Percentiles rank a stretch among this genome's conserved stretches.
These are phyloP conservation scores for Epicoccum sorghinum DNA, from an alignment of 2,329 filamentous ascomycete species.

Conservation along the genomic window DNA sequence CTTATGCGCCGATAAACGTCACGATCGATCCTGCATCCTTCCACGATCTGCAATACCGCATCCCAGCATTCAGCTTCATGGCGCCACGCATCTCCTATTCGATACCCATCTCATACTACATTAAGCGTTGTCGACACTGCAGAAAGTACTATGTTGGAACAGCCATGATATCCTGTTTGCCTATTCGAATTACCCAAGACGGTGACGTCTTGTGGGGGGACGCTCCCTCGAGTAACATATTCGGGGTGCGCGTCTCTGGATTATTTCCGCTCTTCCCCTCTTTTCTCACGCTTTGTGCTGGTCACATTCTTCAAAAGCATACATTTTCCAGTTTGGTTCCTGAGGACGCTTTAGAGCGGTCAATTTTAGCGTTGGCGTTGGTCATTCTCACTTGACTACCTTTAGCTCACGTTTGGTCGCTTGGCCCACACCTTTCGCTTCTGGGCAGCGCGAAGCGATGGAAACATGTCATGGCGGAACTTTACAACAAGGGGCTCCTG, in stretches of 20 bases:
- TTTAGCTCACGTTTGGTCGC: constrained; percentile 5
- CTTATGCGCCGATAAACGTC: constrained; percentile 39
- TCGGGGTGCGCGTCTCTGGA: constrained; percentile 11
- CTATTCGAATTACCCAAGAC: constrained; percentile 9
- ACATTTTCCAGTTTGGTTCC: constrained; percentile 5
- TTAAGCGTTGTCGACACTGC: constrained; percentile 16
- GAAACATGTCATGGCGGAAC: constrained; percentile 1
- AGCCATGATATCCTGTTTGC: not conserved
- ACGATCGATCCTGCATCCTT: constrained; percentile 9
- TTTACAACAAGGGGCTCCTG: not conserved
- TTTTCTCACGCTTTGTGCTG: constrained; percentile 8
- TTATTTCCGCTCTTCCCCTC: not conserved
- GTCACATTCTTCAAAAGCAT: constrained; percentile 15
- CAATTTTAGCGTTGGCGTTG: constrained; percentile 18
- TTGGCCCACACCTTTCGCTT: constrained; percentile 2
- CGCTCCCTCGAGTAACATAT: constrained; percentile 2
- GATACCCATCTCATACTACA: constrained; percentile 25
- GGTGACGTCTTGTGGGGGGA: constrained; percentile 10
- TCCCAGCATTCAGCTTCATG: constrained; percentile 16
- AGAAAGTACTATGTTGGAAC: not conserved
- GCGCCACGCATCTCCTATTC: constrained; percentile 20
- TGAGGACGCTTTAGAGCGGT: constrained; percentile 8
- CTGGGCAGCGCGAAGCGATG: constrained; percentile 4
- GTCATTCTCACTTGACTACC: constrained; percentile 4
- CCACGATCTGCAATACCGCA: constrained; percentile 9